A percentile compares a stretch with the other conserved stretches of the same genome.
Evolutionary conservation across 768 basidiomycete genomes (phyloP).

Genomic region (Phanerochaete carnosa): DNA sequence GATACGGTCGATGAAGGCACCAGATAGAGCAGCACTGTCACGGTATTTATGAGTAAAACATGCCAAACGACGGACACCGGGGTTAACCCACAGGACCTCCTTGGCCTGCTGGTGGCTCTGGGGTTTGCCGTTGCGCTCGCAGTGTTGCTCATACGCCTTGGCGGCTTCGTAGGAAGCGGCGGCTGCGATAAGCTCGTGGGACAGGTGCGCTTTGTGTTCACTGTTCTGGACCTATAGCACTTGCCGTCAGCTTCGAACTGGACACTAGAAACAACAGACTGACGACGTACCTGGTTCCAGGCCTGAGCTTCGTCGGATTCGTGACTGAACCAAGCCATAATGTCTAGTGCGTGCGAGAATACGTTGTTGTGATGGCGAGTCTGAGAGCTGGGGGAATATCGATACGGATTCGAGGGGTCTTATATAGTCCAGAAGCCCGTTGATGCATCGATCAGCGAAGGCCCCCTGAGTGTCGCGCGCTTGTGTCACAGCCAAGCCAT

Average conservation of each 20-base stretch:
- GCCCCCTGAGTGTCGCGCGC: background rate
- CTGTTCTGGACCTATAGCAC: constrained; percentile 40
- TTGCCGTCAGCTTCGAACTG: constrained; percentile 2
- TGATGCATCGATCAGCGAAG: constrained; percentile 3
- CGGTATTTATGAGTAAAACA: constrained; percentile 50
- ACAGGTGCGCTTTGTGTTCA: constrained; percentile 54
- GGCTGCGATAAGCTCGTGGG: constrained; percentile 65
- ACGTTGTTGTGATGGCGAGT: constrained; percentile 18
- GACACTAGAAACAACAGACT: background rate
- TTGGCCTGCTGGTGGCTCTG: constrained; percentile 52
- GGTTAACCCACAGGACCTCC: constrained; percentile 40
- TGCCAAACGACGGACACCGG: constrained; percentile 27
- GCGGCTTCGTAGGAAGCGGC: constrained; percentile 68
- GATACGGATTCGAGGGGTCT: background rate
- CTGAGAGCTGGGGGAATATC: constrained; percentile 12
- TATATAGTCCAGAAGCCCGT: constrained; percentile 2
- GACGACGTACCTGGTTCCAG: constrained; percentile 35
- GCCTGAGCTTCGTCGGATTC: constrained; percentile 40
- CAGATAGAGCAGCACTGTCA: constrained; percentile 55
- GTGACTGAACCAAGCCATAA: constrained; percentile 42
- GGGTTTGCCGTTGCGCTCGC: constrained; percentile 44
- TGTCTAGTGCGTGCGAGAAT: constrained; percentile 16
- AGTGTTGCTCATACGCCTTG: constrained; percentile 61
- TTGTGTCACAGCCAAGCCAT: background rate
- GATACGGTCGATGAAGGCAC: constrained; percentile 48